Evolutionary conservation across 768 basidiomycete genomes (phyloP).

Genomic region (Phanerodontia chrysosporium): DNA sequence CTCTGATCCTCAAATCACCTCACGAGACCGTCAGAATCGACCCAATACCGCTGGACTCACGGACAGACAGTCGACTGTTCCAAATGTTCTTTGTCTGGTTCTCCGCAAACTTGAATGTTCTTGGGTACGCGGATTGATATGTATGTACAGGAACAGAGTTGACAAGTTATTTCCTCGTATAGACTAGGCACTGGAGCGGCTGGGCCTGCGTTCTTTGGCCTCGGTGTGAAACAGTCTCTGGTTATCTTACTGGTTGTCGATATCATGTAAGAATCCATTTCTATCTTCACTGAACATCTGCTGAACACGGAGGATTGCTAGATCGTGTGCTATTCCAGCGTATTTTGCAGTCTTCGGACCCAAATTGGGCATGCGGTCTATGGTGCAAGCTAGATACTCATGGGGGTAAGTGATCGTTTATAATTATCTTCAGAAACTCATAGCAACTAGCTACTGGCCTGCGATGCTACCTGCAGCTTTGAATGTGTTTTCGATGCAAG

Average conservation of each 20-base stretch:
- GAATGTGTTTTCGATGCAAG: slow-evolving; percentile 42
- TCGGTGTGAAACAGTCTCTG: slow-evolving; percentile 41
- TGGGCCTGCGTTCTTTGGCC: slow-evolving; percentile 46
- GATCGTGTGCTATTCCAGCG: slow-evolving; percentile 32
- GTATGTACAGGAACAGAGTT: not conserved
- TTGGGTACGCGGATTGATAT: slow-evolving; percentile 36
- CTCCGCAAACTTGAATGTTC: slow-evolving; percentile 63
- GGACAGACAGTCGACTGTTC: slow-evolving; percentile 54
- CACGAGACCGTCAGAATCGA: slow-evolving; percentile 36
- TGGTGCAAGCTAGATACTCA: slow-evolving; percentile 52
- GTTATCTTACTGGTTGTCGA: slow-evolving; percentile 40
- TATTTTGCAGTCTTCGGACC: slow-evolving; percentile 49
- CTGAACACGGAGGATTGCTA: too few relatives aligned
- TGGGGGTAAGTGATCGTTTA: slow-evolving; percentile 35
- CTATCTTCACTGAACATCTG: too few relatives aligned
- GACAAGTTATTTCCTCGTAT: not conserved
- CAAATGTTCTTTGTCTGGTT: slow-evolving; percentile 75
- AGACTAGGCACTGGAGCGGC: slow-evolving; percentile 47
- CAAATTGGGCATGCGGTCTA: slow-evolving; percentile 51
- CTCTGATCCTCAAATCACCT: not conserved
- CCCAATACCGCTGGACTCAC: slow-evolving; percentile 46
- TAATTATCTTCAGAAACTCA: not conserved
- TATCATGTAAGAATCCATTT: slow-evolving; percentile 36
- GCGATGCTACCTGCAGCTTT: slow-evolving; percentile 33
- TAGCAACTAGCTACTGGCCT: slow-evolving; percentile 32